phyloP scores from a whole-genome alignment of 495 filamentous ascomycete species.

The Podospora anserina region DNA sequence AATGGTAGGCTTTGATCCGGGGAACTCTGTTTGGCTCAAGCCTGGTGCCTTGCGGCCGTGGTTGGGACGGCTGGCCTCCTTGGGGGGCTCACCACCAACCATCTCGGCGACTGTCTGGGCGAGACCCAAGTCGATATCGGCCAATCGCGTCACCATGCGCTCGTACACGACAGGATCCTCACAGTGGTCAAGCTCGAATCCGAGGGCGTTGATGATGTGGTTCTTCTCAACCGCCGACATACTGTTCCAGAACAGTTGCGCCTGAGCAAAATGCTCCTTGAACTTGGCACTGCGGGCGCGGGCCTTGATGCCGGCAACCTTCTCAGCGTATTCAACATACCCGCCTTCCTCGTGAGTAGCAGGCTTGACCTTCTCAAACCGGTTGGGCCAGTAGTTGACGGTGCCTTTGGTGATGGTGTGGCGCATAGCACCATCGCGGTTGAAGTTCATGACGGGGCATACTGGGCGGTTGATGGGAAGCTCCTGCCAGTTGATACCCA shows the following conservation, averaged over 20 bases:
- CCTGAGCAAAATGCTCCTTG: conserved; percentile 71
- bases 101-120: conserved; percentile 66
- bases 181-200: conserved; percentile 87
- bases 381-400: conserved; percentile 90
- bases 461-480: conserved; percentile 74
- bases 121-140: conserved; percentile 69
- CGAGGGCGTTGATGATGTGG: conserved; percentile 67
- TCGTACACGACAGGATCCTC: conserved; percentile 79
- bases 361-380: conserved; percentile 62
- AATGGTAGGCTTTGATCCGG: conserved; percentile 61
- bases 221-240: conserved; percentile 64
- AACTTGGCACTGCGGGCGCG: conserved; percentile 75
- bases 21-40: conserved; percentile 68
- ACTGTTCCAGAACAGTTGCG: conserved; percentile 78
- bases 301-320: conserved; percentile 65
- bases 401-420: conserved; percentile 57
- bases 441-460: conserved; percentile 79
- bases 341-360: conserved; percentile 57
- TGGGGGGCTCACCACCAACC: conserved; percentile 63
- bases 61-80: conserved; percentile 52
- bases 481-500: conserved; percentile 84
- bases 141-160: conserved; percentile 65
- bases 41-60: conserved; percentile 63
- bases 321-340: conserved; percentile 65
- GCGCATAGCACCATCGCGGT: conserved; percentile 68